Evolutionary conservation across 2,329 filamentous ascomycete genomes (phyloP), one percentile per base, ranked within the genome.

Genomic region (Monilinia fructigena): DNA sequence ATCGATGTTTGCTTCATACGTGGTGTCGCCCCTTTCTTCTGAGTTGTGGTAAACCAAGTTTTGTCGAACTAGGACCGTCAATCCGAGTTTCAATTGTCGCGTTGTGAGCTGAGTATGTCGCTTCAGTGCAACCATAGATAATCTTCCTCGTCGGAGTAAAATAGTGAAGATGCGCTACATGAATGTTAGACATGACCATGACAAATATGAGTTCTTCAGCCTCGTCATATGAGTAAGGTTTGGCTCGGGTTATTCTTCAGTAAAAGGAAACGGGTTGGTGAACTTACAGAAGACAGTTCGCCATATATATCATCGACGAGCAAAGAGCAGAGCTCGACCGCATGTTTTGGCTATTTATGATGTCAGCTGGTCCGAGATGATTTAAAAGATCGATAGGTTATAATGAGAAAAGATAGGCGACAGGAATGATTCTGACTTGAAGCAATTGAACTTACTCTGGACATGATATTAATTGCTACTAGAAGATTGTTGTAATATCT

Each of bases 251-350:
- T 52, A 45, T 55, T 52, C 28, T 66, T 38, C 38, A 40, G 14
- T 10, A 26, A 38, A 58, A 42, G 35, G 45, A 58, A 42, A 38
- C 18, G 58, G 42, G 50, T 61, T 14, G 66, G 55, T 38, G 68
- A 55, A 81, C 89, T 75, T 90, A 97, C 94, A 77, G 92, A 92
- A 69, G 93, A 92, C 67, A 98, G 87, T 80, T 96, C 91, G 76
- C 95, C 95, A 78, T 95, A 94, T 68, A 91, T 84, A 77, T 97
- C 93, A 76, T 93, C 88, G 70, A 98, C 89, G 70, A 97, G 85
- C 77, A 96, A 87, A 81, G 89, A 86, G 82, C 92, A 97, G 76
- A 98, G 91, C 85, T 97, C 92, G 75, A 90, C 87, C 72, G 90
- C 84, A 77, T 90, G 86, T 81, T 92, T 87, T 68, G 86, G 87